Evolutionary conservation across 2,329 filamentous ascomycete genomes (phyloP), one percentile per base, ranked within the genome.

Genomic region (Aspergillus unguis): DNA sequence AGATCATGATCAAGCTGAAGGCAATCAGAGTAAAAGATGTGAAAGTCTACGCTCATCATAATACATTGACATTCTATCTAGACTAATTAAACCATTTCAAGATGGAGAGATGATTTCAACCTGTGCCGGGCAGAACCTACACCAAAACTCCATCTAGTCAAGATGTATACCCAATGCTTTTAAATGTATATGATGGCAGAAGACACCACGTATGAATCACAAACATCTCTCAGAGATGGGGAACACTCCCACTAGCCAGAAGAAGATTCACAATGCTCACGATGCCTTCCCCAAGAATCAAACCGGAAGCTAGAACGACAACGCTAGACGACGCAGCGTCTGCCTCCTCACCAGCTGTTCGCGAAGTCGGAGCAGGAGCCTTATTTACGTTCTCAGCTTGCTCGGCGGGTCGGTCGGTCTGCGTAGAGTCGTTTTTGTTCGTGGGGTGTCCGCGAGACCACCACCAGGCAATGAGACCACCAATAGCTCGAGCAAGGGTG

Each of bases 251-350:
- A 68, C 87, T 92, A 51, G 95, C 90, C 65, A 99, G 75, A 6
- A 88, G 74, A 50, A 99, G 72, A 67, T 96, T 97, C 27, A 94
- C 80, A 63, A 99, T 96, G 66, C 92, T 96, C 58, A 96, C 76
- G 58, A 97, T 84, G 0, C 92, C 92, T 70, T 97, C 92, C 1
- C 92, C 91, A 6, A 99, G 77, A 58, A 99, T 96, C 56, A 97
- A 84, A 0, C 94, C 94, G 53, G 83, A 86, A 1, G 94, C 92
- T 36, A 97, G 75, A n/a, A 97, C 86, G 60, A 97, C 91, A 48
- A 97, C 81, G 0, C 85, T 86, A 4, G 92, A 74, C 6, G 70
- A 71, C 6, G 71, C 65, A 5, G 62, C 62, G 44, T 74, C 71
- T 9, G 63, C 65, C 23, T 32, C 42, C 7, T 44, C 65, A n/a